These are phyloP conservation scores for Myochromella boudieri DNA, from an alignment of 768 basidiomycete genomes.

Conservation along the genomic window DNA sequence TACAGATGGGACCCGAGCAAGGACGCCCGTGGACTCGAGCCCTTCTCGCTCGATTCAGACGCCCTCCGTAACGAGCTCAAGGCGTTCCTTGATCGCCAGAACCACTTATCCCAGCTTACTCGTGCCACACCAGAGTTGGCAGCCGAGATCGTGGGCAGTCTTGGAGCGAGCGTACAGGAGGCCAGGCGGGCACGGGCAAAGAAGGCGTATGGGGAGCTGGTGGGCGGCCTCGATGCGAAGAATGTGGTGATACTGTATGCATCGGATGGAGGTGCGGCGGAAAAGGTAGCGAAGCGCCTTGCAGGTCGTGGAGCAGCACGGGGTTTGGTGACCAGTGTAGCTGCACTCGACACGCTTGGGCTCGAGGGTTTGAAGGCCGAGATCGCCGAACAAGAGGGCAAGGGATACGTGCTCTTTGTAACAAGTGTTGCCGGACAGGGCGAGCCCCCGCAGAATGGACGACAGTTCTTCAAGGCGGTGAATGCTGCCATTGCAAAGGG, in stretches of 20 bases:
- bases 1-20: slow-evolving; percentile 97
- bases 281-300: slow-evolving; percentile 92
- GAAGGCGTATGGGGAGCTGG: slow-evolving; percentile 80
- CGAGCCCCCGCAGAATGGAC: slow-evolving; percentile 95
- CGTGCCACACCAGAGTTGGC: slow-evolving; percentile 80
- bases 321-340: slow-evolving; percentile 73
- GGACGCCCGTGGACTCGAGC: slow-evolving; percentile 72
- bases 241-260: slow-evolving; percentile 91
- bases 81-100: slow-evolving; percentile 93
- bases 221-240: slow-evolving; percentile 84
- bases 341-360: slow-evolving; percentile 79
- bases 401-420: slow-evolving; percentile 75
- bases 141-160: slow-evolving; percentile 75
- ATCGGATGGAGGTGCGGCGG: slow-evolving; percentile 93
- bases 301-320: slow-evolving; percentile 80
- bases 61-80: slow-evolving; percentile 91
- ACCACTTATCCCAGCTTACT: slow-evolving; percentile 92
- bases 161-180: slow-evolving; percentile 83
- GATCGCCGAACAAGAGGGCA: slow-evolving; percentile 54
- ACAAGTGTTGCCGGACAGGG: slow-evolving; percentile 97
- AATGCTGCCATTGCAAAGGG: slow-evolving; percentile 63
- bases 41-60: slow-evolving; percentile 92
- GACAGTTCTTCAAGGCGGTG: slow-evolving; percentile 84
- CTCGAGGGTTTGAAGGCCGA: slow-evolving; percentile 76
- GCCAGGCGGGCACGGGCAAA: slow-evolving; percentile 80